Percentiles rank a stretch among this genome's conserved stretches.
Conservation (phyloP, 2,329 filamentous ascomycete genomes). For the Fusarium sp. region DNA sequence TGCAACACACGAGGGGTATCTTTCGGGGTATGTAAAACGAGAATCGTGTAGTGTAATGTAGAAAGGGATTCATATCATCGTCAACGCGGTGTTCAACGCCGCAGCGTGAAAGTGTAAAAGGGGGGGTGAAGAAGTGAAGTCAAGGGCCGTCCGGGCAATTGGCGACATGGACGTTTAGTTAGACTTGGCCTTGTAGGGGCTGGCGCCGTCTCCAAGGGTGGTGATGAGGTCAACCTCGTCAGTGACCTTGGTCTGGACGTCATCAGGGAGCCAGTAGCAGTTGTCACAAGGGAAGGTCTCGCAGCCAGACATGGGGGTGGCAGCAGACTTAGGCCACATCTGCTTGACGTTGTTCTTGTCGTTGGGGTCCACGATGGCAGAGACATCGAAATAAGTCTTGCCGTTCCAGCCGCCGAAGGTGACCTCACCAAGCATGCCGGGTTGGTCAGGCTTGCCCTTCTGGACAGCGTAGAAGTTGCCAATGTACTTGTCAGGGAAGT, state of each 20-base stretch:
- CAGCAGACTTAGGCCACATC: conserved; percentile 57
- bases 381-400: conserved; percentile 67
- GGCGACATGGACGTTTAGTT: conserved; percentile 21
- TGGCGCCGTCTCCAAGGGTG: conserved; percentile 57
- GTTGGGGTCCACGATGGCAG: conserved; percentile 63
- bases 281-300: conserved; percentile 62
- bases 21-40: conserved; percentile 41
- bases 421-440: conserved; percentile 65
- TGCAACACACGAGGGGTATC: conserved; percentile 44
- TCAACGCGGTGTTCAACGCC: conserved; percentile 44
- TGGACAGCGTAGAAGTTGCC: conserved; percentile 63
- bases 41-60: conserved; percentile 31
- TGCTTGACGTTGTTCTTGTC: conserved; percentile 64
- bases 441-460: conserved; percentile 52
- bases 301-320: conserved; percentile 60
- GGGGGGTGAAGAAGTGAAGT: conserved; percentile 18
- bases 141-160: conserved; percentile 23
- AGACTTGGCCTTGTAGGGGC: conserved; percentile 9
- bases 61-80: conserved; percentile 38
- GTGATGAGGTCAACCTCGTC: conserved; percentile 59
- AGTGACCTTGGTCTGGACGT: conserved; percentile 65
- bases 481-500: conserved; percentile 56
- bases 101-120: conserved; percentile 17
- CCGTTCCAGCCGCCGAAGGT: conserved; percentile 59
- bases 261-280: conserved; percentile 63